A percentile compares a stretch with the other conserved stretches of the same genome.
phyloP scores from a whole-genome alignment of 2,329 filamentous ascomycete species.

The Phyllosticta paracitricarpa region DNA sequence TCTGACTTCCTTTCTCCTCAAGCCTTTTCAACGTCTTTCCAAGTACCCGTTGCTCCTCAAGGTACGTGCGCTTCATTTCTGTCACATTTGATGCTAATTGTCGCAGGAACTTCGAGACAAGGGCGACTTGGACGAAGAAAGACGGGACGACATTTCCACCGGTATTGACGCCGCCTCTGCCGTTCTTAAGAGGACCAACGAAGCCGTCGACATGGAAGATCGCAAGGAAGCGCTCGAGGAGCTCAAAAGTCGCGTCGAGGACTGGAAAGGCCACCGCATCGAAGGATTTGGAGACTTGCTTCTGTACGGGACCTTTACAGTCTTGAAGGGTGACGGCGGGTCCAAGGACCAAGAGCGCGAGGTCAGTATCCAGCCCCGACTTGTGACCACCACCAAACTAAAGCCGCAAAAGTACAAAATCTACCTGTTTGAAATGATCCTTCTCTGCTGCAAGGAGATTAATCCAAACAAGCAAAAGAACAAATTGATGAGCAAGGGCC shows the following conservation, averaged over 20 bases:
- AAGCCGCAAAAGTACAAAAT: conserved; percentile 67
- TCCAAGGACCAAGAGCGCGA: conserved; percentile 87
- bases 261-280: conserved; percentile 91
- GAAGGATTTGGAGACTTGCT: conserved; percentile 86
- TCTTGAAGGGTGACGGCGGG: conserved; percentile 70
- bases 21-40: conserved; percentile 89
- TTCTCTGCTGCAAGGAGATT: conserved; percentile 94
- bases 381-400: conserved; percentile 1
- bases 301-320: conserved; percentile 81
- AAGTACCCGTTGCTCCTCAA: conserved; percentile 89
- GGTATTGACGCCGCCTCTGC: conserved; percentile 77
- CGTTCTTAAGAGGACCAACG: conserved; percentile 76
- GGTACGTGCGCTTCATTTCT: conserved; percentile 37
- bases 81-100: background rate
- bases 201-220: conserved; percentile 81
- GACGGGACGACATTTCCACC: conserved; percentile 59
- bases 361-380: conserved; percentile 39
- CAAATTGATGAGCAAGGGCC: conserved; percentile 62
- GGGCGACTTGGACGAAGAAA: conserved; percentile 58
- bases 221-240: conserved; percentile 76
- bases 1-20: conserved; percentile 83
- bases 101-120: conserved; percentile 75
- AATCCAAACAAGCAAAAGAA: conserved; percentile 72
- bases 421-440: conserved; percentile 89
- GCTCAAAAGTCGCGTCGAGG: conserved; percentile 72